Evolutionary conservation across 768 basidiomycete genomes (phyloP), one percentile per base, ranked within the genome.

Genomic region (Auricularia heimuer): DNA sequence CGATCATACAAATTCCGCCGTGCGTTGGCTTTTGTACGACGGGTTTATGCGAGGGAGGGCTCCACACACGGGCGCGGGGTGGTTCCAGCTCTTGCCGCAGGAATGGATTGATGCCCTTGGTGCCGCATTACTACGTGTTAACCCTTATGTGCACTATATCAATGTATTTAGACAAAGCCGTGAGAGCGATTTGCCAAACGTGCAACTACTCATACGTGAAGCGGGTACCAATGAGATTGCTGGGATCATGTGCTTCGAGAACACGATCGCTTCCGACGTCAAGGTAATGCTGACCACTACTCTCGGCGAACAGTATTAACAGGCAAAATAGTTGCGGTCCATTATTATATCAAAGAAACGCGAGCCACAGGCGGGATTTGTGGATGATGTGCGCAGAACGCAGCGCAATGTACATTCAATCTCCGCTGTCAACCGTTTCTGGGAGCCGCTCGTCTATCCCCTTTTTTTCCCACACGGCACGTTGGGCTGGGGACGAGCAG

Each of bases 381-480:
- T 29, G 24, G 24, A 29, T 29, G 24, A 29, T 29, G 24, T 29
- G 24, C 24, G 24, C 24, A 29, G 24, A 29, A 29, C 24, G 21
- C 21, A 8, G 18, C 11, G 34, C 10, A 8, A 18, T 6, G 68
- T 65, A 54, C 65, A 66, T 12, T 21, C 63, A 1, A 72, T 77
- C 33, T 63, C 73, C 0, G 73, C 69, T 12, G 42, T 71, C 18
- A 76, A 75, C 39, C 70, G 71, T 0, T 54, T 76, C 8, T 78
- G 75, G 74, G 77, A 79, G 62, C 76, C 78, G 0, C 65, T 79
- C 0, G 69, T 70, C 0, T 78, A 78, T 66, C 77, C 78, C 2
- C 67, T 78, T 0, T 65, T 78, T 7, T 78, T 78, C 62, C 78
- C 76, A 14, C 70, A 73, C 66, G 78, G 70, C 4, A 73, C 74